Evolutionary conservation across 2,329 filamentous ascomycete species (phyloP).

Genomic region (Colletotrichum melonis): DNA sequence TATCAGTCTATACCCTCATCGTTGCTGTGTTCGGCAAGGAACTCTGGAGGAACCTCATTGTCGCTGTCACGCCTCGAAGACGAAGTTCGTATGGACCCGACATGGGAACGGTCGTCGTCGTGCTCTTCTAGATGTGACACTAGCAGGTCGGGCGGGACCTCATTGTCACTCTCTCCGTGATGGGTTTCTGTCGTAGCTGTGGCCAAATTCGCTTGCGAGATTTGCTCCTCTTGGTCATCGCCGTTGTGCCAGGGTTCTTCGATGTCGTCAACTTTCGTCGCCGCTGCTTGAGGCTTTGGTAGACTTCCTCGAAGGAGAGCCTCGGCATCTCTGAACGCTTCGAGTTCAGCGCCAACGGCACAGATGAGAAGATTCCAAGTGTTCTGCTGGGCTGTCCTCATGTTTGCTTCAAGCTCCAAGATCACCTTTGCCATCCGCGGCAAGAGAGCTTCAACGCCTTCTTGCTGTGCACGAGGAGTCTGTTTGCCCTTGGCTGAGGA

Average conservation of each 20-base stretch:
- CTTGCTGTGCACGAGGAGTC: slow-evolving; percentile 46
- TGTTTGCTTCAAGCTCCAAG: slow-evolving; percentile 62
- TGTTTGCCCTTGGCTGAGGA: slow-evolving; percentile 44
- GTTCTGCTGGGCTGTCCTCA: slow-evolving; percentile 67
- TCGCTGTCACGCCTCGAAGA: slow-evolving; percentile 49
- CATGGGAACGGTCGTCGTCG: slow-evolving; percentile 38
- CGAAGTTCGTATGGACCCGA: slow-evolving; percentile 9
- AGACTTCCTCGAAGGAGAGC: slow-evolving; percentile 60
- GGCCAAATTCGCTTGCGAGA: background rate
- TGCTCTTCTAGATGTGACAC: slow-evolving; percentile 46
- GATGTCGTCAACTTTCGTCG: slow-evolving; percentile 39
- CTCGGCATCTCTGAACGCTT: slow-evolving; percentile 72
- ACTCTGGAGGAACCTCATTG: slow-evolving; percentile 64
- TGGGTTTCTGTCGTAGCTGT: background rate
- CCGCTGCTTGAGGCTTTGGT: slow-evolving; percentile 1
- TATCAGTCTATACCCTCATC: slow-evolving; percentile 18
- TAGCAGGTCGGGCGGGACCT: slow-evolving; percentile 55
- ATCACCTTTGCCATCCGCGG: slow-evolving; percentile 68
- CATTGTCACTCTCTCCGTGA: slow-evolving; percentile 52
- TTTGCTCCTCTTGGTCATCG: slow-evolving; percentile 6
- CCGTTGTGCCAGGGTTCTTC: slow-evolving; percentile 32
- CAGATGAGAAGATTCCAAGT: slow-evolving; percentile 82
- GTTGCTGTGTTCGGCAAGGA: slow-evolving; percentile 57
- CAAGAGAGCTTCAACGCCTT: slow-evolving; percentile 59
- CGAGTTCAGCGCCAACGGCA: slow-evolving; percentile 79